Evolutionary conservation across 2,329 filamentous ascomycete genomes (phyloP), one percentile per base, ranked within the genome.

Genomic region (Scolecobasidium constrictum): DNA sequence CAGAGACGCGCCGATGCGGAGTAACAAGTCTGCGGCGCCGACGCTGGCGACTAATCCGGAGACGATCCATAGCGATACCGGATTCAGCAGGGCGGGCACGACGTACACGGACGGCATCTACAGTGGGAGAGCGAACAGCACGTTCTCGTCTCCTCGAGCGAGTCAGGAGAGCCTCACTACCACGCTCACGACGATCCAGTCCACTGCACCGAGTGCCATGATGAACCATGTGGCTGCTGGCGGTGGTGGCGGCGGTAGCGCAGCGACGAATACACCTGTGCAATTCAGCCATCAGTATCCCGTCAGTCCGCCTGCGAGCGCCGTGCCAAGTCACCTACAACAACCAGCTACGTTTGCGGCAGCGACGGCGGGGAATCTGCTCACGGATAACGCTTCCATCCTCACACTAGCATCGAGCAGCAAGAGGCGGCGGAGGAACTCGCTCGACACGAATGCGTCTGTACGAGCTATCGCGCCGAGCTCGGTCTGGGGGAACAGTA

Each of bases 31-130:
- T 17, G 73, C 78, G 42, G 82, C 84, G 4, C 82, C 82, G 2
- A 94, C 87, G 1, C 70, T 87, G 4, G 86, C 83, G n/a, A 94
- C 86, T 12, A 86, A 88, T 49, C 77, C 78, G 35, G 86, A 90
- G 50, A 81, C 81, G 1, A 70, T 82, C 7, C 73, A 78, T 47
- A 94, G 86, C 2, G 77, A 87, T 51, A 74, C 75, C 9, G 82
- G 83, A 12, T 78, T 83, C 34, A 94, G 86, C 21, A 85, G 92
- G 52, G 76, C 86, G 15, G 86, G 84, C 15, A 95, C 87, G 11
- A 81, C 72, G 54, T 75, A 77, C 28, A 87, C 83, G 5, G 79
- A 75, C 20, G 79, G 78, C 38, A 81, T 83, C 53, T 66, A 63
- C 13, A 57, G 64, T 45, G 77, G 83, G 51, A 86, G 85, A 44